Conservation (phyloP, 2,329 filamentous ascomycete genomes). For the Fusarium sp. region DNA sequence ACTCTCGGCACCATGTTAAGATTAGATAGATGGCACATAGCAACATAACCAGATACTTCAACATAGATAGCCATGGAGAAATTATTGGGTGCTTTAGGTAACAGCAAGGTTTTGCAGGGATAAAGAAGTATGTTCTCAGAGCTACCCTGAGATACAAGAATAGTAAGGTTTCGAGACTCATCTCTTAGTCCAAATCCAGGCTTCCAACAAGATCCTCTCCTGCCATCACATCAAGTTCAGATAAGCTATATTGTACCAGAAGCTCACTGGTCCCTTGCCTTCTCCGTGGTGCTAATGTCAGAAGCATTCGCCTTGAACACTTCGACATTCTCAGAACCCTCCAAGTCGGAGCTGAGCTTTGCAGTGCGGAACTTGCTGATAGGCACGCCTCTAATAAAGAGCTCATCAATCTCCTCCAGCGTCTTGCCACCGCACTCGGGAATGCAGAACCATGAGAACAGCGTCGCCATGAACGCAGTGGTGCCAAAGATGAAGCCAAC, state of each 20-base stretch:
- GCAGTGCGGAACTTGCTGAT: background rate
- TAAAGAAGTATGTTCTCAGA: background rate
- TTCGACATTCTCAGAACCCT: background rate
- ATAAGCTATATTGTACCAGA: no score
- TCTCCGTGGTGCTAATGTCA: background rate
- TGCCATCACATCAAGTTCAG: background rate
- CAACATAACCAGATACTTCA: background rate
- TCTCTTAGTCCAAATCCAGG: background rate
- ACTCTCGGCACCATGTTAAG: background rate
- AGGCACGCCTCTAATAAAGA: conserved; percentile 2
- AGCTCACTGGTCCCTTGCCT: background rate
- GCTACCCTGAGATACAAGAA: background rate
- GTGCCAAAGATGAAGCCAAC: conserved; percentile 3
- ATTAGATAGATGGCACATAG: background rate
- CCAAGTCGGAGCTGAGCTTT: background rate
- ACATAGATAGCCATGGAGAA: background rate
- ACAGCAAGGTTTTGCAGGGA: background rate
- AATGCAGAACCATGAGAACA: conserved; percentile 24
- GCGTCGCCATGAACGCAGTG: background rate
- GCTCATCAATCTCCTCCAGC: conserved; percentile 24
- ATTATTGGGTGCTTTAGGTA: background rate
- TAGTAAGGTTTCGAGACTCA: background rate
- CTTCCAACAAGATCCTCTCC: background rate
- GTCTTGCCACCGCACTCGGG: conserved; percentile 20
- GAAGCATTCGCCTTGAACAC: background rate